phyloP scores from a whole-genome alignment of 2,329 filamentous ascomycete species.

The Penicillium thymicola region DNA sequence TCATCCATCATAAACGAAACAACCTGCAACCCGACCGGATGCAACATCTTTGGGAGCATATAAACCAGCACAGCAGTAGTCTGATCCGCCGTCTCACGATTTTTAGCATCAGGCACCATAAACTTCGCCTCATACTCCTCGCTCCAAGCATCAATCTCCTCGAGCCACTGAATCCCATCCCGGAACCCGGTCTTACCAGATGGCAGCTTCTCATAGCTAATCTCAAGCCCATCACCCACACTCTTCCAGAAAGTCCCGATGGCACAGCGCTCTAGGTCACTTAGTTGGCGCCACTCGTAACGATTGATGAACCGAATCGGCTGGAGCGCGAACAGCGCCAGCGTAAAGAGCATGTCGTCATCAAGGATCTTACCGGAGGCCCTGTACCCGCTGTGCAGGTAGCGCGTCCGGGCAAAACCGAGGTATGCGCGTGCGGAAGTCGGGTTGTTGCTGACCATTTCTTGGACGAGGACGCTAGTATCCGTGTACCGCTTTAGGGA shows the following conservation, averaged over 20 bases:
- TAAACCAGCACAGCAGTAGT: constrained; percentile 61
- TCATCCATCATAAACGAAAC: constrained; percentile 63
- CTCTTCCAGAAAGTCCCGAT: constrained; percentile 68
- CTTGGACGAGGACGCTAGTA: constrained; percentile 49
- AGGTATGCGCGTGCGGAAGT: constrained; percentile 45
- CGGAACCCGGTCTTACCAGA: constrained; percentile 42
- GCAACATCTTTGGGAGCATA: constrained; percentile 48
- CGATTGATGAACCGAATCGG: constrained; percentile 60
- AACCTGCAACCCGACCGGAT: constrained; percentile 50
- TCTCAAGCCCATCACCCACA: constrained; percentile 67
- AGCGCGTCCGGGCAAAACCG: constrained; percentile 64
- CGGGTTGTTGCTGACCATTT: constrained; percentile 47
- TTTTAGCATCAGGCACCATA: constrained; percentile 56
- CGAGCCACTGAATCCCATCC: constrained; percentile 53
- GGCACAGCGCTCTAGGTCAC: constrained; percentile 65
- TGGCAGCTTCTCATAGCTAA: constrained; percentile 50
- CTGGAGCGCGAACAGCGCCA: constrained; percentile 63
- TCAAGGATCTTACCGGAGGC: constrained; percentile 58
- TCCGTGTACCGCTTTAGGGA: constrained; percentile 55
- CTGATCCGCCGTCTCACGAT: constrained; percentile 54
- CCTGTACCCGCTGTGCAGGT: constrained; percentile 58
- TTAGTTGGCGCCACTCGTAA: constrained; percentile 69
- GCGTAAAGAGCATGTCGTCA: constrained; percentile 63
- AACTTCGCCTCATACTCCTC: constrained; percentile 55
- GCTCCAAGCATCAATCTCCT: constrained; percentile 52